Base-by-base conservation (phyloP, 257 asterid genomes). In the Anisodus tanguticus region DNA sequence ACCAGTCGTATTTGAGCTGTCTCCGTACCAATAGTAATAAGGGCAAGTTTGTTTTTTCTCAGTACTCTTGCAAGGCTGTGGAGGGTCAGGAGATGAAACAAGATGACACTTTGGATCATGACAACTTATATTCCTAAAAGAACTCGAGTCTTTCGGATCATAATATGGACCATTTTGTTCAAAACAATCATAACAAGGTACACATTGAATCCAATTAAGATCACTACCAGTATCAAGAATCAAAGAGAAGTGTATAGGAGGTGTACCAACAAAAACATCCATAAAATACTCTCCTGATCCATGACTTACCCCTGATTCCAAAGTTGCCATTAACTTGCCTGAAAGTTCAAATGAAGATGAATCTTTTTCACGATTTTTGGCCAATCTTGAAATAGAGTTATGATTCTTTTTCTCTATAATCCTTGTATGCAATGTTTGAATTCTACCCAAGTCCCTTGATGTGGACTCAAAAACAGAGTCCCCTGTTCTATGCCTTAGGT, bases 181-280 rank as follows among this genome's bases (percentile, higher is more conserved):
- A 17, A 96, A 96, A 83, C 99, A 96, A 76, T 96, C 98, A 47
- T 90, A 71, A 59, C 99, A 96, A 67, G 99, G 99, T 12, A 89
- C 90, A 82, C 97, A 94, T 54, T 96, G 99, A 77, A 96, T 92
- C 99, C 99, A 96, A 49, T 96, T 94, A 19, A 96, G 94, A 88
- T 96, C 99, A 86, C 98, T 93, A 17, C 98, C 99, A 3, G 99
- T 94, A 83, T 95, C 98, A 66, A 95, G 94, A 85, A 95, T 94
- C 78, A 95, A 84, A 22, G 97, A 95, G 76, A 87, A 95, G 53
- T 95, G 98, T 67, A 89, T 92, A 57, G 98, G 98, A 82, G 98
- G 98, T 43, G 98, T 92, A 85, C 98, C 98, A 2, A 94, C 68
- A 67, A 92, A 93, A n/a, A 95, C 98, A 76, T 95, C 98, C 91